Evolutionary conservation across 73 alveolate species (phyloP), one percentile per base, ranked within the genome.

Genomic region (Paraurostyla sp.): DNA sequence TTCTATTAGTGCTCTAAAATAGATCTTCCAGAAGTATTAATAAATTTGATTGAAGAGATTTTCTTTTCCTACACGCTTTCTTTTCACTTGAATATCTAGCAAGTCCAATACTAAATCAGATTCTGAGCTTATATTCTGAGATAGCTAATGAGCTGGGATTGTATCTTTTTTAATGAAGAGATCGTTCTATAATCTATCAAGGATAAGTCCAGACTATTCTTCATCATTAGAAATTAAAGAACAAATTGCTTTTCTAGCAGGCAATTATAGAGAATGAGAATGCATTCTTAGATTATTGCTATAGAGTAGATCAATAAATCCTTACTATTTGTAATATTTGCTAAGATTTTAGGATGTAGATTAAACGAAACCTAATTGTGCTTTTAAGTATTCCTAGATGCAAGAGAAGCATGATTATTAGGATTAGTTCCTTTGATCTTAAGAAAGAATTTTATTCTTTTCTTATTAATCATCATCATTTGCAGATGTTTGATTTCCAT

Each of bases 231-330:
- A n/a, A 4, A 83, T 20, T 16, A 83, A 15, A 2, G 30, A 23
- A 32, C 85, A 42, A 4, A 83, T 63, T 6, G 92, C 92, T 45
- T 25, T 42, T 43, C 76, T 83, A 6, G 92, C 85, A 42, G 92
- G 86, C n/a, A 36, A 58, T 46, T 27, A 20, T 9, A 83, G 57
- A 0, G 43, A 40, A 0, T 41, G 33, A 18, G 32, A 45, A 65
- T 56, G 78, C 81, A 63, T 63, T 32, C 30, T 83, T 29, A 83
- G 36, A 45, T 62, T 83, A 1, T 83, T 22, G 35, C n/a, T n/a
- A 42, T 83, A 83, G 18, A 83, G 85, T 0, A 65, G 20, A n/a
- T 83, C 46, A 7, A 63, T 62, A 36, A 83, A 65, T 4, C 78
- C 89, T 51, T 51, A 32, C 20, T 4, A 2, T 16, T 25, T 13